Percentiles rank a stretch among this genome's conserved stretches.
phyloP scores from a whole-genome alignment of 306 rosid species.

The Vigna mungo region DNA sequence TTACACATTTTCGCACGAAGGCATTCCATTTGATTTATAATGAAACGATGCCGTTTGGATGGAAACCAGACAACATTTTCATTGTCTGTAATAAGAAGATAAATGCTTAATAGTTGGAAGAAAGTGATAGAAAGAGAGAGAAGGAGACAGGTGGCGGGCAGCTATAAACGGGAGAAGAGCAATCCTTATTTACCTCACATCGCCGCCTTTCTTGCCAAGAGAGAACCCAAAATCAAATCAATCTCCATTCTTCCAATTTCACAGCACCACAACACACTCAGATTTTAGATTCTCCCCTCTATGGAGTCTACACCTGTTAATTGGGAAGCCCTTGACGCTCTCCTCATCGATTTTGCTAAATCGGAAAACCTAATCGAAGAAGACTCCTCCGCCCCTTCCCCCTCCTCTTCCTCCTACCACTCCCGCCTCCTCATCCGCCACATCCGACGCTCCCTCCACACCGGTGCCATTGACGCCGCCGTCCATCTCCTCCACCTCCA shows the following conservation, averaged over 20 bases:
- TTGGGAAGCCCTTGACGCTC: slow-evolving; percentile 93
- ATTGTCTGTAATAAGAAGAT: no score
- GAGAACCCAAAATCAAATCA: background rate
- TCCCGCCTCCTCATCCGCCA: slow-evolving; percentile 81
- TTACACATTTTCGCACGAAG: no score
- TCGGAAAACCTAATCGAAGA: slow-evolving; percentile 91
- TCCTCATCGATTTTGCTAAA: slow-evolving; percentile 87
- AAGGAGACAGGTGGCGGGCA: slow-evolving; percentile 48
- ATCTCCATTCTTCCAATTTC: slow-evolving; percentile 7
- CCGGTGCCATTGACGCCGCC: slow-evolving; percentile 76
- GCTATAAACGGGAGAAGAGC: slow-evolving; percentile 33
- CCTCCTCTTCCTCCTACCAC: slow-evolving; percentile 79
- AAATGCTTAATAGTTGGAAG: background rate
- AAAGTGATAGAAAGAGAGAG: background rate
- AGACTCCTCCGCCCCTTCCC: slow-evolving; percentile 48
- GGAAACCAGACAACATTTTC: no score
- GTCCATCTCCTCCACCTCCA: slow-evolving; percentile 76
- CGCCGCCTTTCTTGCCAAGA: slow-evolving; percentile 62
- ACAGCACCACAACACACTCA: slow-evolving; percentile 3
- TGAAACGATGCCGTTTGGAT: no score
- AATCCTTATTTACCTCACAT: slow-evolving; percentile 43
- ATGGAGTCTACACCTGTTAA: slow-evolving; percentile 81
- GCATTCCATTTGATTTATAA: no score
- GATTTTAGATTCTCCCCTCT: background rate
- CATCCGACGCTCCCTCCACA: slow-evolving; percentile 77